phyloP scores from a whole-genome alignment of 768 basidiomycete species.

The Amanita rubescens region DNA sequence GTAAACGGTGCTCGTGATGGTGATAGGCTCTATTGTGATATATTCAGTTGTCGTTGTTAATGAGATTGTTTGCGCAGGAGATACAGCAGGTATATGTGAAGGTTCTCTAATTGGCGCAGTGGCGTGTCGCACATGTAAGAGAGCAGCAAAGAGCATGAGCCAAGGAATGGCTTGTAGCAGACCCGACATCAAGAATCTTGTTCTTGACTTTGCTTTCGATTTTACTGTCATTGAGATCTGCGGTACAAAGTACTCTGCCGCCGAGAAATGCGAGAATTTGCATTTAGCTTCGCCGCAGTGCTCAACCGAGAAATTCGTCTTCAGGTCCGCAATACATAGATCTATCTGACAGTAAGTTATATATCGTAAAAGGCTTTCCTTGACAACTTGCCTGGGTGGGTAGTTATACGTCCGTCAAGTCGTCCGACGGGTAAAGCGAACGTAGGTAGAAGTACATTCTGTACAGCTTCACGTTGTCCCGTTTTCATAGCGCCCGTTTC shows the following conservation, averaged over 20 bases:
- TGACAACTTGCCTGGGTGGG: slow-evolving; percentile 39
- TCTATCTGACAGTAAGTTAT: slow-evolving; percentile 21
- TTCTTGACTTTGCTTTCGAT: not conserved
- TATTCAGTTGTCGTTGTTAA: slow-evolving; percentile 14
- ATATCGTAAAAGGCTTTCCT: slow-evolving; percentile 4
- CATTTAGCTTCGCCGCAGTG: not conserved
- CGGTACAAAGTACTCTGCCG: slow-evolving; percentile 7
- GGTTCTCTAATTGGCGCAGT: slow-evolving; percentile 8
- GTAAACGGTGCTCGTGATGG: slow-evolving; percentile 35
- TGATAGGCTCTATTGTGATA: slow-evolving; percentile 22
- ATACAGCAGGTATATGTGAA: slow-evolving; percentile 17
- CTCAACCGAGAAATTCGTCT: slow-evolving; percentile 8
- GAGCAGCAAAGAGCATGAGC: not conserved
- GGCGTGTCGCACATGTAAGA: not conserved
- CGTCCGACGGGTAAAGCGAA: slow-evolving; percentile 64
- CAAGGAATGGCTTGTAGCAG: not conserved
- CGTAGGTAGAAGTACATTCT: slow-evolving; percentile 53
- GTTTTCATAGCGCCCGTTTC: slow-evolving; percentile 13
- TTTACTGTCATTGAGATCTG: slow-evolving; percentile 10
- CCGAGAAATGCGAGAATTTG: slow-evolving; percentile 8
- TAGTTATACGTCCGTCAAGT: slow-evolving; percentile 55
- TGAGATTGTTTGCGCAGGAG: slow-evolving; percentile 20
- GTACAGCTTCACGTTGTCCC: slow-evolving; percentile 30
- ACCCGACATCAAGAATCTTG: not conserved
- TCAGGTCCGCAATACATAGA: slow-evolving; percentile 34